A percentile compares a stretch with the other conserved stretches of the same genome.
These are phyloP conservation scores for Umbelopsis ramanniana DNA, from an alignment of 192 early-diverging fungal genomes.

Conservation along the genomic window DNA sequence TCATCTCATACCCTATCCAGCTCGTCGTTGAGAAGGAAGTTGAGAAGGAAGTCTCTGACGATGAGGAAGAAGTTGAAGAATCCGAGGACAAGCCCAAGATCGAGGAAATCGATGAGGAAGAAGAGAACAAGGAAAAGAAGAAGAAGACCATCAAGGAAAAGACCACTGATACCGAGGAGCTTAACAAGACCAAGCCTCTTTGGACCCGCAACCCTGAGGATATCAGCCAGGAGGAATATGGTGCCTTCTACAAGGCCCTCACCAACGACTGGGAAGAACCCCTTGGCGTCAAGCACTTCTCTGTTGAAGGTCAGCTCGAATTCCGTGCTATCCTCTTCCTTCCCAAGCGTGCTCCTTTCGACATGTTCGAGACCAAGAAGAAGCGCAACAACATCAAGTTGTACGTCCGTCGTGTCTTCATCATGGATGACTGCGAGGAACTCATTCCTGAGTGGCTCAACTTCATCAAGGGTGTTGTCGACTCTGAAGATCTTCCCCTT, in stretches of 20 bases:
- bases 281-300: conserved; percentile 98
- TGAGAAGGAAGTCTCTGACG: conserved; percentile 97
- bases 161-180: conserved; percentile 86
- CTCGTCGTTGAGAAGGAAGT: conserved; percentile 96
- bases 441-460: conserved; percentile 99
- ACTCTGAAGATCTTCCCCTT: conserved; percentile 99
- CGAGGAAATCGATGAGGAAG: conserved; percentile 85
- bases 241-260: conserved; percentile 97
- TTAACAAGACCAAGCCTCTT: conserved; percentile 99
- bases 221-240: conserved; percentile 96
- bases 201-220: conserved; percentile 99
- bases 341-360: conserved; percentile 96
- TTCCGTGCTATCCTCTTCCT: conserved; percentile 99
- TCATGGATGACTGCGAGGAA: conserved; percentile 99
- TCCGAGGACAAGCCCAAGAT: conserved; percentile 74
- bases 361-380: conserved; percentile 98
- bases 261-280: conserved; percentile 99
- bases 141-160: conserved; percentile 87
- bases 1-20: conserved; percentile 99
- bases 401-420: conserved; percentile 99
- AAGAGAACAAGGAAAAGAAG: conserved; percentile 70
- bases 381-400: conserved; percentile 99
- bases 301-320: conserved; percentile 98
- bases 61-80: conserved; percentile 81
- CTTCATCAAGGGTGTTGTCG: conserved; percentile 99